phyloP scores from a whole-genome alignment of 176 grass and related monocot species.

The Pontederia paniculata region DNA sequence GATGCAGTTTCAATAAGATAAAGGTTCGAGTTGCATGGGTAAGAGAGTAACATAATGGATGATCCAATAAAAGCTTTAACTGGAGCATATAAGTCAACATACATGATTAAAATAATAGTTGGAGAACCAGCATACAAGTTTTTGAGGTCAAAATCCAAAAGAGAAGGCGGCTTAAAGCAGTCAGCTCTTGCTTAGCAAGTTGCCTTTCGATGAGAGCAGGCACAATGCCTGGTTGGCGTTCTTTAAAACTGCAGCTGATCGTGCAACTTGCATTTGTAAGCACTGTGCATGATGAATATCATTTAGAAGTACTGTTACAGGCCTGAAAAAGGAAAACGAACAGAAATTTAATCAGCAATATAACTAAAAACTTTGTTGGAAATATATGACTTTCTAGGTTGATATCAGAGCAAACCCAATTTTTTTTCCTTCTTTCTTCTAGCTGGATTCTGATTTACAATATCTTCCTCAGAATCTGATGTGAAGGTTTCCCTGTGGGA shows the following conservation, averaged over 20 bases:
- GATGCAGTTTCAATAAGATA: too few relatives aligned
- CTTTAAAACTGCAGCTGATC: constrained; percentile 22
- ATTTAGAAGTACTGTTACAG: constrained; percentile 64
- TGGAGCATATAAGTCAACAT: too few relatives aligned
- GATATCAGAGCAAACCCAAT: constrained; percentile 27
- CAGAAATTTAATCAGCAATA: constrained; percentile 2
- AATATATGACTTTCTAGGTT: too few relatives aligned
- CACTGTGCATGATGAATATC: constrained; percentile 40
- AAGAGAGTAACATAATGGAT: too few relatives aligned
- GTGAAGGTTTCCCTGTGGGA: constrained; percentile 56
- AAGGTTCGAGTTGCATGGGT: too few relatives aligned
- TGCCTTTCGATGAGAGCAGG: constrained; percentile 25
- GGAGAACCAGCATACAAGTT: too few relatives aligned
- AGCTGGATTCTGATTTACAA: constrained; percentile 31
- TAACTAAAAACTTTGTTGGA: too few relatives aligned
- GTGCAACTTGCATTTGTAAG: constrained; percentile 31
- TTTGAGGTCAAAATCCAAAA: too few relatives aligned
- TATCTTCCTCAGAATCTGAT: constrained; percentile 86
- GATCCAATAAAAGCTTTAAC: too few relatives aligned
- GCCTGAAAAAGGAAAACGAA: constrained; percentile 33
- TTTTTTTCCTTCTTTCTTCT: constrained; percentile 34
- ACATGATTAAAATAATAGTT: too few relatives aligned
- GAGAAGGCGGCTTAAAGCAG: too few relatives aligned
- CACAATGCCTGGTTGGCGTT: constrained; percentile 25
- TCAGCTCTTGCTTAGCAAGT: constrained; percentile 20